These are phyloP conservation scores for Thelephora aurantiotincta DNA, from an alignment of 768 basidiomycete species.

Conservation along the genomic window DNA sequence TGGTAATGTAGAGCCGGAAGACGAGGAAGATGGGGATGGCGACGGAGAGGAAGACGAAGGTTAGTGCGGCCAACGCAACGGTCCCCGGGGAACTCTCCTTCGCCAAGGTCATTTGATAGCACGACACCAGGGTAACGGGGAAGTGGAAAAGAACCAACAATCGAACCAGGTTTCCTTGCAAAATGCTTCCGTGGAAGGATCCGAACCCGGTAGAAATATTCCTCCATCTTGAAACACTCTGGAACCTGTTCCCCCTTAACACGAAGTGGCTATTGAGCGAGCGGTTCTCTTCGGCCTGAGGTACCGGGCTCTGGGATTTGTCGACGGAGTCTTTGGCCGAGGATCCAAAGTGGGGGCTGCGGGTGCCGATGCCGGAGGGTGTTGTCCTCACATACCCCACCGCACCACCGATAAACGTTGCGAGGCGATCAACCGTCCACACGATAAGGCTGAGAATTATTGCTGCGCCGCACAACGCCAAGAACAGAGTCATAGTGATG, in stretches of 20 bases:
- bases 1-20: conserved; percentile 63
- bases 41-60: conserved; percentile 71
- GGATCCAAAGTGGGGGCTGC: conserved; percentile 27
- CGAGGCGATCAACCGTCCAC: conserved; percentile 56
- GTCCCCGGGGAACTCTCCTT: conserved; percentile 39
- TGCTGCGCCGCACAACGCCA: conserved; percentile 62
- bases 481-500: conserved; percentile 72
- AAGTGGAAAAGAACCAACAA: conserved; percentile 88
- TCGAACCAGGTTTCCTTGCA: conserved; percentile 86
- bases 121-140: conserved; percentile 84
- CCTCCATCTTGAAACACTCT: conserved; percentile 30
- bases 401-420: conserved; percentile 21
- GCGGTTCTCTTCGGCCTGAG: conserved; percentile 32
- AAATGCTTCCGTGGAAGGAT: conserved; percentile 67
- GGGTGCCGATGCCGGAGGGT: conserved; percentile 15
- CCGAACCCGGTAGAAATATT: conserved; percentile 41
- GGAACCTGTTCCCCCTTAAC: conserved; percentile 8
- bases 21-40: conserved; percentile 63
- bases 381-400: conserved; percentile 16
- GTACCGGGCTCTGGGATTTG: conserved; percentile 10
- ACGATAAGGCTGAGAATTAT: conserved; percentile 54
- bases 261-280: conserved; percentile 30
- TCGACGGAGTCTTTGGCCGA: conserved; percentile 41
- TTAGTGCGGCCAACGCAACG: conserved; percentile 66
- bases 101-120: conserved; percentile 66